These are phyloP conservation scores for Musa beccarii DNA, from an alignment of 176 grass and related monocot species.

Conservation along the genomic window DNA sequence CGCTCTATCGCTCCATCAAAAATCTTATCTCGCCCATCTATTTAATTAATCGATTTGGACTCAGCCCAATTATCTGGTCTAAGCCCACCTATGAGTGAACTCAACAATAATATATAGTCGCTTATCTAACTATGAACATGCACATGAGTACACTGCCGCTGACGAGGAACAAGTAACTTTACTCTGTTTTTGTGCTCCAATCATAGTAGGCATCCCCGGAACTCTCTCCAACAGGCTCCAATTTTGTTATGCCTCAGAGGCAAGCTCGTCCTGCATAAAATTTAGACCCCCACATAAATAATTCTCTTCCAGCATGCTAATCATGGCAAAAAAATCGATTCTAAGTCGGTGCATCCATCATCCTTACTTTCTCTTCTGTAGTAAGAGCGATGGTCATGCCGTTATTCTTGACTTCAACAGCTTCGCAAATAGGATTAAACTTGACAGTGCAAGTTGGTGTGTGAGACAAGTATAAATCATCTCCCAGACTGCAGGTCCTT, in stretches of 20 bases:
- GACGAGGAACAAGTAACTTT: too few relatives aligned
- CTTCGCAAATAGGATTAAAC: conserved; percentile 16
- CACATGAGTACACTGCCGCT: too few relatives aligned
- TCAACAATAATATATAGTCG: too few relatives aligned
- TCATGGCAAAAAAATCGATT: not conserved
- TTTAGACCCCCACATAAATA: too few relatives aligned
- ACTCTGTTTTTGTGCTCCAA: too few relatives aligned
- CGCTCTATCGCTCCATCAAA: too few relatives aligned
- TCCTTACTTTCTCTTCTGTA: conserved; percentile 26
- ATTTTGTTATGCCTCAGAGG: conserved; percentile 18
- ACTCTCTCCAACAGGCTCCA: conserved; percentile 12
- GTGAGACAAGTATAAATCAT: conserved; percentile 23
- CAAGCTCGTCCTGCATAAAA: conserved; percentile 16
- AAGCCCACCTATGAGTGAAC: too few relatives aligned
- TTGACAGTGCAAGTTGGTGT: not conserved
- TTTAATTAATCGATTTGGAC: too few relatives aligned
- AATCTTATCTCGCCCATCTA: too few relatives aligned
- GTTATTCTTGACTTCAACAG: conserved; percentile 11
- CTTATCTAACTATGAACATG: too few relatives aligned
- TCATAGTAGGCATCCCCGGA: too few relatives aligned
- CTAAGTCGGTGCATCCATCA: not conserved
- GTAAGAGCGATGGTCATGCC: not conserved
- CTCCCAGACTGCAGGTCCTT: conserved; percentile 32
- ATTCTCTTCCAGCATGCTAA: conserved; percentile 3
- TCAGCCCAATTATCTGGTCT: too few relatives aligned